phyloP scores from a whole-genome alignment of 176 grass and related monocot species.

The Zizania latifolia region DNA sequence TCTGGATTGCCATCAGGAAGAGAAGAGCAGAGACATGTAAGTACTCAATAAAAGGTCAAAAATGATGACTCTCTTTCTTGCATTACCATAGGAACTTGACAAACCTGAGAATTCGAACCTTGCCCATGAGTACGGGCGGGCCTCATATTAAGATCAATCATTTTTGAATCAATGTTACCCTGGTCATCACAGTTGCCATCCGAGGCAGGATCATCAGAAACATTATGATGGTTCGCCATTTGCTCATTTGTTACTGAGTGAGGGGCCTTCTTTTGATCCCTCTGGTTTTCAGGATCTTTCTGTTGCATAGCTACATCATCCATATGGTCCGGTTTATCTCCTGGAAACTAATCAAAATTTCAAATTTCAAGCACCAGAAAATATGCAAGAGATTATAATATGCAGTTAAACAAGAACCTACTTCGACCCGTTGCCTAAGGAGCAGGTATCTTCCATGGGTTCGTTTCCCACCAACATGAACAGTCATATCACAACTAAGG shows the following conservation, averaged over 20 bases:
- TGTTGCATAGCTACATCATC: conserved; percentile 61
- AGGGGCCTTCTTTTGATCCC: conserved; percentile 42
- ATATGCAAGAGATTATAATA: background rate
- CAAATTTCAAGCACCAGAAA: conserved; percentile 1
- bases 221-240: conserved; percentile 49
- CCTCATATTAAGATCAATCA: conserved; percentile 89
- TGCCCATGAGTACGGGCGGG: conserved; percentile 61
- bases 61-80: background rate
- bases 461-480: conserved; percentile 95
- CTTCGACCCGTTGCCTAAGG: conserved; percentile 90
- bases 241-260: conserved; percentile 41
- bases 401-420: conserved; percentile 28
- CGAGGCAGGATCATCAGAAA: conserved; percentile 31
- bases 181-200: conserved; percentile 45
- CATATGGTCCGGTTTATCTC: conserved; percentile 67
- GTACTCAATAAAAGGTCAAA: background rate
- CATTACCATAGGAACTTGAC: background rate
- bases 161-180: conserved; percentile 74
- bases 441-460: conserved; percentile 90
- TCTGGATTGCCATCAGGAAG: conserved; percentile 41
- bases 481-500: conserved; percentile 90
- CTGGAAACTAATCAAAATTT: conserved; percentile 68
- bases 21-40: conserved; percentile 2
- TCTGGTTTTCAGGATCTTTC: conserved; percentile 45
- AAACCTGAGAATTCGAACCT: conserved; percentile 79